Evolutionary conservation across 202 grass and related monocot species (phyloP).

Genomic region (Setaria viridis): DNA sequence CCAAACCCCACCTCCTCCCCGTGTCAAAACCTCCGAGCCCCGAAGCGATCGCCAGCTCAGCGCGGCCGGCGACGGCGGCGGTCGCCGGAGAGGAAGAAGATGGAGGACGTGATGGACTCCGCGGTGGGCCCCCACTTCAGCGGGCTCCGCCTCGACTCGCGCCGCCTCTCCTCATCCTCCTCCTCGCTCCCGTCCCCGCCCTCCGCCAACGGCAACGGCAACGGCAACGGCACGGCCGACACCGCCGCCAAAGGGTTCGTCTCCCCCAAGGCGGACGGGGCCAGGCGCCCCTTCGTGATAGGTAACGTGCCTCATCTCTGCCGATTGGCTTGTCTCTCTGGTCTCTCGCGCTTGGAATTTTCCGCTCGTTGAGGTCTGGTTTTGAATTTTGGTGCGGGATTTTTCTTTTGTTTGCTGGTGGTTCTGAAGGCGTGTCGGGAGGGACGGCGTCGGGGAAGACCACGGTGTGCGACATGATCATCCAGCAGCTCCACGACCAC

Average conservation of each 20-base stretch:
- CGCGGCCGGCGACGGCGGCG: slow-evolving; percentile 29
- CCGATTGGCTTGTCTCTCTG: background rate
- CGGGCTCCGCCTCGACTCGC: slow-evolving; percentile 65
- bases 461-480: slow-evolving; percentile 99
- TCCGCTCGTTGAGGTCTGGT: background rate
- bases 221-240: slow-evolving; percentile 33
- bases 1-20: slow-evolving; percentile 43
- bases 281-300: slow-evolving; percentile 67
- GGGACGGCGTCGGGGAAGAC: slow-evolving; percentile 99
- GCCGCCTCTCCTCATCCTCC: slow-evolving; percentile 49
- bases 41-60: slow-evolving; percentile 52
- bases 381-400: slow-evolving; percentile 1
- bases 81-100: background rate
- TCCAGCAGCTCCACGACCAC: slow-evolving; percentile 97
- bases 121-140: slow-evolving; percentile 60
- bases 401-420: slow-evolving; percentile 27
- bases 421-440: slow-evolving; percentile 74
- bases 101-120: slow-evolving; percentile 43
- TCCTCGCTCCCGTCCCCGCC: slow-evolving; percentile 44
- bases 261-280: background rate
- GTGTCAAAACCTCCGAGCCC: slow-evolving; percentile 66
- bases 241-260: slow-evolving; percentile 5
- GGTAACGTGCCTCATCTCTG: slow-evolving; percentile 33
- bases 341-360: background rate
- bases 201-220: slow-evolving; percentile 38